phyloP scores from a whole-genome alignment of 495 filamentous ascomycete species.

The Penicillium waksmanii region DNA sequence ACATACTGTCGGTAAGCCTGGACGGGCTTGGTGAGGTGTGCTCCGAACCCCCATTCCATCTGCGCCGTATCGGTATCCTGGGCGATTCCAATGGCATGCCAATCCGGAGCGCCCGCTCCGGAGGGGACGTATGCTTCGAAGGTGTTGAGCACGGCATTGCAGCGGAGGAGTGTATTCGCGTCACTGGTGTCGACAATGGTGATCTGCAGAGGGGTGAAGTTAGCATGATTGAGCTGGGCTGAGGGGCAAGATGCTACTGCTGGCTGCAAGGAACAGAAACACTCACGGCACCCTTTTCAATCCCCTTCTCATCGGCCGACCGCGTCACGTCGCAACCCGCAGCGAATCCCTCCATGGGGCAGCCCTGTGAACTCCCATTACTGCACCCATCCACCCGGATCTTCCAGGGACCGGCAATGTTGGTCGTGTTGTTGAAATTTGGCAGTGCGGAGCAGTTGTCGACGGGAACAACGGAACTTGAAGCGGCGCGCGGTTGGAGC shows the following conservation, averaged over 20 bases:
- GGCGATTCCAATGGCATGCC: slow-evolving; percentile 21
- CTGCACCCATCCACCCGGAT: slow-evolving; percentile 11
- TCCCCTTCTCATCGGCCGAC: slow-evolving; percentile 11
- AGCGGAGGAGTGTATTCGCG: slow-evolving; percentile 21
- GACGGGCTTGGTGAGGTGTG: not conserved
- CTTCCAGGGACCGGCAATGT: slow-evolving; percentile 23
- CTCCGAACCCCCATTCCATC: slow-evolving; percentile 20
- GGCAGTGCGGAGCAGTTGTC: slow-evolving; percentile 18
- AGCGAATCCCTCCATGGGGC: slow-evolving; percentile 16
- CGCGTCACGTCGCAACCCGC: slow-evolving; percentile 16
- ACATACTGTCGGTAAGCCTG: slow-evolving; percentile 17
- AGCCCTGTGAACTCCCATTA: slow-evolving; percentile 7
- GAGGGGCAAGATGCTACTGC: not conserved
- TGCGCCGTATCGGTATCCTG: slow-evolving; percentile 11
- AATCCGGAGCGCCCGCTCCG: slow-evolving; percentile 17
- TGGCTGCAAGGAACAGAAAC: not conserved
- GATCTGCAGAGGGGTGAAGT: slow-evolving; percentile 8
- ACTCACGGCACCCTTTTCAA: slow-evolving; percentile 19
- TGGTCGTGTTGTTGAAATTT: slow-evolving; percentile 13
- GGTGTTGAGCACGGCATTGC: slow-evolving; percentile 19
- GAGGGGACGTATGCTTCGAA: slow-evolving; percentile 21
- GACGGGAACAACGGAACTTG: slow-evolving; percentile 1
- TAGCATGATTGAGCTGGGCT: not conserved
- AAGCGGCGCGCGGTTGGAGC: not conserved
- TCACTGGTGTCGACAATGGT: slow-evolving; percentile 9